Conservation (phyloP, 2,329 filamentous ascomycete genomes). For the Talaromyces atroroseus region DNA sequence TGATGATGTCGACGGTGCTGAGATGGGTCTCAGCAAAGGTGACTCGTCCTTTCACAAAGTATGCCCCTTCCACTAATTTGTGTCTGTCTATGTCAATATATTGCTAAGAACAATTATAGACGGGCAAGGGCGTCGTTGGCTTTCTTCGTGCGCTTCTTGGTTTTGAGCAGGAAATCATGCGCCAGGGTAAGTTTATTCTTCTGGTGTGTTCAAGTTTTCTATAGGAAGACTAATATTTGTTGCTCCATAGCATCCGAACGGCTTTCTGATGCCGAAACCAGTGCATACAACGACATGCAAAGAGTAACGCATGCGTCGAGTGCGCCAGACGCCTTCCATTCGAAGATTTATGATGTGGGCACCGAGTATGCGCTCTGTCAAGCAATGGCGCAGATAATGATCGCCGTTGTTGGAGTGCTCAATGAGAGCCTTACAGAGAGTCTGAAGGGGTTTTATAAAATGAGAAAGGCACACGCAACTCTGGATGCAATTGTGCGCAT, state of each 20-base stretch:
- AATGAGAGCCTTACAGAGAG: constrained; percentile 91
- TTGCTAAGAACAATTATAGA: constrained; percentile 34
- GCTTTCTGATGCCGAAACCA: constrained; percentile 69
- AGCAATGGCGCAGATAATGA: constrained; percentile 82
- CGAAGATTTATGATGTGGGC: constrained; percentile 70
- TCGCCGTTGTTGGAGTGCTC: constrained; percentile 78
- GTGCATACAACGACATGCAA: constrained; percentile 70
- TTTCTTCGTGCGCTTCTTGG: constrained; percentile 85
- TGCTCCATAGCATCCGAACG: constrained; percentile 56
- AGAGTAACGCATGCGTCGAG: constrained; percentile 62
- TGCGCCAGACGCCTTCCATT: constrained; percentile 48
- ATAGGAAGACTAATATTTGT: constrained; percentile 18
- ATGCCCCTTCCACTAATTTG: constrained; percentile 15
- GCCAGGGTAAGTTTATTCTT: constrained; percentile 49
- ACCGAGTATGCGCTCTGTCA: constrained; percentile 81
- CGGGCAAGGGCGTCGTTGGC: constrained; percentile 72
- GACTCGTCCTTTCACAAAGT: constrained; percentile 81
- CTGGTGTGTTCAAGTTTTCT: neutral
- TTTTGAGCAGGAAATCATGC: constrained; percentile 88
- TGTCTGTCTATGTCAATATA: neutral
- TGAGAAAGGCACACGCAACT: constrained; percentile 80
- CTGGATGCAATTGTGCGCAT: constrained; percentile 72
- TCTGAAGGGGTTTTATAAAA: constrained; percentile 85
- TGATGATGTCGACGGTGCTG: constrained; percentile 82
- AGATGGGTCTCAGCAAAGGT: constrained; percentile 64